Conservation (phyloP, 2,329 filamentous ascomycete genomes). For the Fusarium floridanum region DNA sequence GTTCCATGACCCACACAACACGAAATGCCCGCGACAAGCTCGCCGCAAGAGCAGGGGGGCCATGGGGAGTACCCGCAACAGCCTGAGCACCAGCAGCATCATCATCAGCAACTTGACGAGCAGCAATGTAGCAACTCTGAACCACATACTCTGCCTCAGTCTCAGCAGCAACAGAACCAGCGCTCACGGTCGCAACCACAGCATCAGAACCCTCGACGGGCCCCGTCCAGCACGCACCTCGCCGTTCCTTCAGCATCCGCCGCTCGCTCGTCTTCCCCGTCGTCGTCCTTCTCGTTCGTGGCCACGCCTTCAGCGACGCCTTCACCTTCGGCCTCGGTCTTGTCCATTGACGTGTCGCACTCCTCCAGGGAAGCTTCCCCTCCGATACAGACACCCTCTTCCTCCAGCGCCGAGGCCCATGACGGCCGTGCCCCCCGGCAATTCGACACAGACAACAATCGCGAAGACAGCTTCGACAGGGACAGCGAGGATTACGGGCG, state of each 20-base stretch:
- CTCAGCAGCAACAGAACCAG: conserved; percentile 20
- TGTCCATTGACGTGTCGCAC: conserved; percentile 25
- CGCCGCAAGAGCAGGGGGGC: conserved; percentile 39
- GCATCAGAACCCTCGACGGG: conserved; percentile 5
- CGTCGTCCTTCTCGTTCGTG: conserved; percentile 38
- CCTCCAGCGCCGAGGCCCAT: conserved; percentile 35
- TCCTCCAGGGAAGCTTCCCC: conserved; percentile 33
- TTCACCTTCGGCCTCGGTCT: conserved; percentile 33
- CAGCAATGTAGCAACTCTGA: conserved; percentile 23
- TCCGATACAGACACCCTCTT: conserved; percentile 38
- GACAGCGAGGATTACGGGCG: conserved; percentile 17
- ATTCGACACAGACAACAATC: conserved; percentile 11
- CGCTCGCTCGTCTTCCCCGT: conserved; percentile 34
- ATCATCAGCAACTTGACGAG: conserved; percentile 39
- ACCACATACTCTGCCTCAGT: conserved; percentile 19
- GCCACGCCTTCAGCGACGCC: conserved; percentile 18
- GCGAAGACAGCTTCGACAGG: conserved; percentile 12
- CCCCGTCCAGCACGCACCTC: conserved; percentile 26
- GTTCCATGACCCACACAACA: conserved; percentile 45
- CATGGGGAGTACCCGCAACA: conserved; percentile 37
- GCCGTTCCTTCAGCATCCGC: conserved; percentile 23
- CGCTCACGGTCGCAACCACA: conserved; percentile 31
- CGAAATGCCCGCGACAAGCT: conserved; percentile 43
- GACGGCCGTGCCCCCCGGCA: conserved; percentile 13
- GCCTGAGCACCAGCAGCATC: conserved; percentile 26